phyloP scores from a whole-genome alignment of 208 protist genomes.

The Crithidia acanthocephali region DNA sequence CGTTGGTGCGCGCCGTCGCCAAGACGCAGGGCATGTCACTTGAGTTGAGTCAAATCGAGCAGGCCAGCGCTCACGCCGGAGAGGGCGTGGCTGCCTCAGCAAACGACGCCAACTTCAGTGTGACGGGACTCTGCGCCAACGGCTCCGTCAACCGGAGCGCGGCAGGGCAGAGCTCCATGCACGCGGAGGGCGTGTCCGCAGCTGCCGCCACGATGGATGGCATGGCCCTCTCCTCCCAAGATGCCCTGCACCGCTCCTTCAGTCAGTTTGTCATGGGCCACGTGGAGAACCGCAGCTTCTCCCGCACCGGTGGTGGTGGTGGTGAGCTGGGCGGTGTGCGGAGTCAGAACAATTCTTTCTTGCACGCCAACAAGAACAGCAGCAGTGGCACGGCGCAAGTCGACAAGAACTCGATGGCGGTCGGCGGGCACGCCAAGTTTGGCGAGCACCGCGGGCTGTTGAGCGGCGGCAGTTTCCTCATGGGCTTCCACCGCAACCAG shows the following conservation, averaged over 20 bases:
- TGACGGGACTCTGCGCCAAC: not conserved
- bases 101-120: not conserved
- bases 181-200: not conserved
- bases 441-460: not conserved
- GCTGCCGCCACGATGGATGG: not conserved
- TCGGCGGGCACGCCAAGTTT: not conserved
- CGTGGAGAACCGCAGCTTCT: slow-evolving; percentile 47
- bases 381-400: not conserved
- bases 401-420: not conserved
- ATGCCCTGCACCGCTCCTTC: slow-evolving; percentile 16
- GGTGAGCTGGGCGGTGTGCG: not conserved
- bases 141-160: not conserved
- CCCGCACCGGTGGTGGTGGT: not conserved
- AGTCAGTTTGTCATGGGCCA: slow-evolving; percentile 40
- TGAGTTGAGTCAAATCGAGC: slow-evolving; percentile 11
- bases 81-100: not conserved
- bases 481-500: slow-evolving; percentile 8
- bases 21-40: slow-evolving; percentile 44
- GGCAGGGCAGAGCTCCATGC: not conserved
- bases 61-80: slow-evolving; percentile 1
- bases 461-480: not conserved
- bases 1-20: slow-evolving; percentile 44
- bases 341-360: slow-evolving; percentile 18
- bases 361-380: not conserved
- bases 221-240: not conserved